These are phyloP conservation scores for Eimeria sp. DNA, from an alignment of 169 alveolate species.

Conservation along the genomic window DNA sequence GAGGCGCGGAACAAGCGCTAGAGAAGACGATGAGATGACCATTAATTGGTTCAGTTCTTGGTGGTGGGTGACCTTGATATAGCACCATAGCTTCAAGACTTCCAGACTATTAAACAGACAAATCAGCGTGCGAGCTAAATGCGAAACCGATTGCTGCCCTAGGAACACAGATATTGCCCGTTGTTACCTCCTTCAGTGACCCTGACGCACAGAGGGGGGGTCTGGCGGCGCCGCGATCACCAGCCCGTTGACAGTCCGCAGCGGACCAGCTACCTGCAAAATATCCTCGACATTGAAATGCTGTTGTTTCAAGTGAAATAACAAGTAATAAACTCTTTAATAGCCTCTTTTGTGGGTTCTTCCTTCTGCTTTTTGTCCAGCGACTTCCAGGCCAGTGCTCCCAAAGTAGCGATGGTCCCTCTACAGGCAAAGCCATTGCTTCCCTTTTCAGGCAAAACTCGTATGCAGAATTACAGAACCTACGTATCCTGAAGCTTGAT, in stretches of 20 bases:
- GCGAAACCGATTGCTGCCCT: conserved; percentile 49
- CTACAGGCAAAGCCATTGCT: background rate
- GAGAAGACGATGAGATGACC: background rate
- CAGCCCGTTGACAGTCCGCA: background rate
- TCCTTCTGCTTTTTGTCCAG: background rate
- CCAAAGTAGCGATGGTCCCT: too few relatives aligned
- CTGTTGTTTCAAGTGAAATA: background rate
- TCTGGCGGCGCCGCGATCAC: background rate
- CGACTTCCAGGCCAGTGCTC: too few relatives aligned
- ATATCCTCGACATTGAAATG: background rate
- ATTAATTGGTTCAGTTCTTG: background rate
- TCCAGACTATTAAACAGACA: conserved; percentile 62
- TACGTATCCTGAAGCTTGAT: too few relatives aligned
- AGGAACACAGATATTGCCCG: background rate
- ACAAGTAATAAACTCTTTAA: background rate
- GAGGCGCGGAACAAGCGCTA: conserved; percentile 1
- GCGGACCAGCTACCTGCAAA: conserved; percentile 4
- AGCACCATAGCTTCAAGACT: conserved; percentile 22
- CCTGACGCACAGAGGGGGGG: conserved; percentile 37
- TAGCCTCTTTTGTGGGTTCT: background rate
- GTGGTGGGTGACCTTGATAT: background rate
- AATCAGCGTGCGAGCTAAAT: conserved; percentile 28
- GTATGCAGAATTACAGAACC: background rate
- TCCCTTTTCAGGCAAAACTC: background rate
- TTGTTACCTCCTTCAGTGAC: background rate